phyloP scores from a whole-genome alignment of 306 rosid species.

The Carpinus viminea region DNA sequence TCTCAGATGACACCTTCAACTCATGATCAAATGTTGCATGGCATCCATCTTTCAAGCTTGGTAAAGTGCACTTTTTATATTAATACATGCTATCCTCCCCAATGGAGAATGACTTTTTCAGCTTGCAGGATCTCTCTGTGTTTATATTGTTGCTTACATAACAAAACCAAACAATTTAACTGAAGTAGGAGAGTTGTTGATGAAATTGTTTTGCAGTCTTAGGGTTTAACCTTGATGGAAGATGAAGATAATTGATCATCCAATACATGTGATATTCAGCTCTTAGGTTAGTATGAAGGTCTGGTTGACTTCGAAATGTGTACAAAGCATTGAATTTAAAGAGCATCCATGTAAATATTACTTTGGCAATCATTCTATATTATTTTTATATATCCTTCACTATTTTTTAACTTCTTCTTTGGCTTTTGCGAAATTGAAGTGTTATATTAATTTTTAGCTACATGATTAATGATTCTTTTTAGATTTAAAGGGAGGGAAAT shows the following conservation, averaged over 20 bases:
- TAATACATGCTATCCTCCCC: neutral
- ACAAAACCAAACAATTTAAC: neutral
- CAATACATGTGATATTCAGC: neutral
- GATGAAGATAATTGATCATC: neutral
- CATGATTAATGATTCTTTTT: neutral
- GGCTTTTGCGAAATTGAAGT: neutral
- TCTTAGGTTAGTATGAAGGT: neutral
- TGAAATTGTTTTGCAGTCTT: neutral
- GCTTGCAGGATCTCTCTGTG: neutral
- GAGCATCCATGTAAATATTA: neutral
- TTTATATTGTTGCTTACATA: neutral
- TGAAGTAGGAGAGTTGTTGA: neutral
- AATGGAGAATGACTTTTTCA: neutral
- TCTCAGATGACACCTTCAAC: constrained; percentile 36
- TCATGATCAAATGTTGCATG: constrained; percentile 31
- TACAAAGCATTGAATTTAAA: neutral
- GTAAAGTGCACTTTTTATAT: constrained; percentile 4
- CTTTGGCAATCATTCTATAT: neutral
- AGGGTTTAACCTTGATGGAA: neutral
- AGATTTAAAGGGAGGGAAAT: too few relatives aligned
- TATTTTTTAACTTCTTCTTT: neutral
- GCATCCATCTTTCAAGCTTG: constrained; percentile 6
- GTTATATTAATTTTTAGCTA: neutral
- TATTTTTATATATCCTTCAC: neutral
- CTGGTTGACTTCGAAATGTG: neutral